Evolutionary conservation across 331 rosid species (phyloP), one percentile per base, ranked within the genome.

Genomic region (Malus hybrid): DNA sequence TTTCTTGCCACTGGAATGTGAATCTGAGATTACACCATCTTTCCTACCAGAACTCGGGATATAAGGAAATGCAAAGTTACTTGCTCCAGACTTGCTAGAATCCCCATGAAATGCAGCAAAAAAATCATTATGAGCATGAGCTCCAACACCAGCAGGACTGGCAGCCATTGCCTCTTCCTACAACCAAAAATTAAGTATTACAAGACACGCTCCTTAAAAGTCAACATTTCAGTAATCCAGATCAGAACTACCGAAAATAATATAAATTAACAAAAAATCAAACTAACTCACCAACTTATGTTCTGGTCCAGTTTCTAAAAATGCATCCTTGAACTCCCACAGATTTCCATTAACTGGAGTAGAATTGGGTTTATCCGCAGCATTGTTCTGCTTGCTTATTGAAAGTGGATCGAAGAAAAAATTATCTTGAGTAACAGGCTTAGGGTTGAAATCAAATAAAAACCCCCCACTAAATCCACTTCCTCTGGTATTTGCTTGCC

Each of bases 221-320:
- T 18, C 18, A 81, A 59, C 70, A 78, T 62, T 15, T 64, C 52
- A 57, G 6, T 28, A 44, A 32, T 13, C 31, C 67, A 63, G 63
- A 74, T 52, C 74, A 65, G 79, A 66, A 79, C 28, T 50, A 79
- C 67, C 2, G 0, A 70, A 9, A 59, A 59, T 59, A 22, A 76
- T 71, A 64, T 12, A 52, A 70, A 61, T 48, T 14, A 65, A 69
- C 12, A 52, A 70, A 36, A 70, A 6, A 6, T 67, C 65, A 48
- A 77, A 74, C 44, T 50, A 77, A 72, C 99, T 83, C 83, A 90
- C 99, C 87, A n/a, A 76, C 73, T 75, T 81, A 71, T 70, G 69
- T 65, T 79, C 70, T 77, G 88, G 52, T 71, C 79, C 86, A 33
- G 80, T 80, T 77, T 83, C 85, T 16, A 86, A 67, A 79, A 75